Conservation (phyloP, 2,329 filamentous ascomycete genomes). For the Talaromyces islandicus region DNA sequence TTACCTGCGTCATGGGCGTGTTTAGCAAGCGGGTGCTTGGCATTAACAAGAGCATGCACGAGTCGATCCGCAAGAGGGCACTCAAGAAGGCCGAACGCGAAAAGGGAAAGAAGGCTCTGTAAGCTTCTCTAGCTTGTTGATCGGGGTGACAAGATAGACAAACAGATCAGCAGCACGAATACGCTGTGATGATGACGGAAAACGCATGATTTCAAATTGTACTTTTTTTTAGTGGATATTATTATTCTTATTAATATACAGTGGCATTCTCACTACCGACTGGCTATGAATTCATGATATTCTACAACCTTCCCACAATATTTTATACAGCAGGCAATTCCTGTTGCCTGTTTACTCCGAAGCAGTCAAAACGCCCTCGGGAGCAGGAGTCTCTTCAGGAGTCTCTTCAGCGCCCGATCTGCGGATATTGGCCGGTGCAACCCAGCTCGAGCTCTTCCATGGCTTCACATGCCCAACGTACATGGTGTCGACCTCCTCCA, state of each 20-base stretch:
- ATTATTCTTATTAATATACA: background rate
- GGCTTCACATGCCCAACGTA: constrained; percentile 62
- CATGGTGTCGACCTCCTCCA: constrained; percentile 78
- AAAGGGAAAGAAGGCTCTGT: constrained; percentile 50
- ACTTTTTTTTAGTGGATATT: background rate
- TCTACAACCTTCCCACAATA: background rate
- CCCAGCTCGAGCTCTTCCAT: constrained; percentile 53
- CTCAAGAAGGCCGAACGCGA: constrained; percentile 79
- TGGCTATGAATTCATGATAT: background rate
- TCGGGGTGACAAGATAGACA: background rate
- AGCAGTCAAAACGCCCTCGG: background rate
- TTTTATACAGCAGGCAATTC: background rate
- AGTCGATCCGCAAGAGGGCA: constrained; percentile 74
- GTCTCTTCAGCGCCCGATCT: background rate
- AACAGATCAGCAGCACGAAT: background rate
- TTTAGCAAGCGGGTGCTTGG: constrained; percentile 53
- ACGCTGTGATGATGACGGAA: background rate
- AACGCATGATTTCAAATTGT: background rate
- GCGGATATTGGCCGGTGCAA: constrained; percentile 20
- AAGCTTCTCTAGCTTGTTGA: background rate
- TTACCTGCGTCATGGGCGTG: constrained; percentile 56
- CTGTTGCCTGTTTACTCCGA: background rate
- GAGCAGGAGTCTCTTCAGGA: background rate
- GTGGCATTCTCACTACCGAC: background rate
- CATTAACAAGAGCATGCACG: constrained; percentile 67